phyloP scores from a whole-genome alignment of 2,329 filamentous ascomycete species.

The Verticillium nubilum region DNA sequence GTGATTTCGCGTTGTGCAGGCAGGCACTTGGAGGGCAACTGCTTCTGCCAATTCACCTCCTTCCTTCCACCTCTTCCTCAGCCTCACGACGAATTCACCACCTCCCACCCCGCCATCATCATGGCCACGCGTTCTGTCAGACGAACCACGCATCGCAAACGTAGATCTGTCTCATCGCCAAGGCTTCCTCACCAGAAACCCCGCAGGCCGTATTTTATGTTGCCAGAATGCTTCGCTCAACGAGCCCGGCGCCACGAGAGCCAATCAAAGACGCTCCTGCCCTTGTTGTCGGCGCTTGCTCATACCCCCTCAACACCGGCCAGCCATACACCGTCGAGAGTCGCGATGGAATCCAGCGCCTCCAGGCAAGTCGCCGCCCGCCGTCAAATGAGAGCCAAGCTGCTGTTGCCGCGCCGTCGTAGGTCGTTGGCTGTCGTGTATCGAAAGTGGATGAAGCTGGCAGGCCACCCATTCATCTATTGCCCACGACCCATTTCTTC shows the following conservation, averaged over 20 bases:
- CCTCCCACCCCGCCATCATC: background rate
- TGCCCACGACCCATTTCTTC: background rate
- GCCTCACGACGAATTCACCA: background rate
- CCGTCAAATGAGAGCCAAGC: constrained; percentile 11
- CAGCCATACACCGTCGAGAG: constrained; percentile 11
- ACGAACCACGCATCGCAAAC: background rate
- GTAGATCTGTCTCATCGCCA: background rate
- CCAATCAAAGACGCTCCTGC: constrained; percentile 8
- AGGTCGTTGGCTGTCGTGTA: constrained; percentile 6
- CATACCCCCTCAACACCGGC: constrained; percentile 10
- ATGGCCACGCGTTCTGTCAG: background rate
- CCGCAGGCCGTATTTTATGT: background rate
- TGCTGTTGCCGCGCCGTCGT: constrained; percentile 6
- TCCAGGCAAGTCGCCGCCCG: constrained; percentile 3
- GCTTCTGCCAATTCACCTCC: background rate
- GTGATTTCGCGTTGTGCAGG: background rate
- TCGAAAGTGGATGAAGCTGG: constrained; percentile 4
- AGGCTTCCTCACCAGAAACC: background rate
- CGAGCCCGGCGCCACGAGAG: constrained; percentile 6
- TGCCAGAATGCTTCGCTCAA: background rate
- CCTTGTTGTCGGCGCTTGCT: constrained; percentile 11
- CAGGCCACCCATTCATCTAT: background rate
- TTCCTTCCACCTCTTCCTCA: background rate
- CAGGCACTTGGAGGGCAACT: too few relatives aligned
- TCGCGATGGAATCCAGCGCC: background rate